Evolutionary conservation across 2,329 filamentous ascomycete genomes (phyloP).

Genomic region (Pseudogymnoascus sp.): DNA sequence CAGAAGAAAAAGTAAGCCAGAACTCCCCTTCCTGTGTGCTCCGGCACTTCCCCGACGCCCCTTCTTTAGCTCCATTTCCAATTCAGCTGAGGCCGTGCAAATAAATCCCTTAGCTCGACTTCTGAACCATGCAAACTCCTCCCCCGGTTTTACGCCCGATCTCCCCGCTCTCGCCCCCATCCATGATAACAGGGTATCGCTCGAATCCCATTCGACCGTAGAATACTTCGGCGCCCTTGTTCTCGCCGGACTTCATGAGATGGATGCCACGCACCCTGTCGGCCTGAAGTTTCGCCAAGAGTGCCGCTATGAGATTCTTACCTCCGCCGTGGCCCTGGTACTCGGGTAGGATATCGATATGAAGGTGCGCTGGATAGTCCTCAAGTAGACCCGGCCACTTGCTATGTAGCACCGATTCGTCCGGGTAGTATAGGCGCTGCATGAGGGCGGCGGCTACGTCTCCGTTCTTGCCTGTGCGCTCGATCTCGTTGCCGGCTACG

Average conservation of each 20-base stretch:
- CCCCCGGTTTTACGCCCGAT: conserved; percentile 6
- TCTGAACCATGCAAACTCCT: conserved; percentile 8
- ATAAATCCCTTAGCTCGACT: background rate
- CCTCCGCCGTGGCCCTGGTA: conserved; percentile 3
- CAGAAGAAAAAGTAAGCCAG: background rate
- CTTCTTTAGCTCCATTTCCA: background rate
- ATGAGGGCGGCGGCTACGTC: background rate
- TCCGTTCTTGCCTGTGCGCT: background rate
- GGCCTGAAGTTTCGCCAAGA: background rate
- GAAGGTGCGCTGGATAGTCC: background rate
- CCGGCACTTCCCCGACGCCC: background rate
- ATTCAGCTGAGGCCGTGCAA: background rate
- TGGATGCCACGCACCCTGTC: background rate
- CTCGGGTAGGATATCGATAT: conserved; percentile 8
- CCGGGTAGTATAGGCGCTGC: background rate
- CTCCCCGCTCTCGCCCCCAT: background rate
- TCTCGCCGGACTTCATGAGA: conserved; percentile 8
- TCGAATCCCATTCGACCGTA: conserved; percentile 2
- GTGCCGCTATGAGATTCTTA: background rate
- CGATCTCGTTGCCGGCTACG: conserved; percentile 1
- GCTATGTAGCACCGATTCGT: conserved; percentile 1
- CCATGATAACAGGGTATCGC: conserved; percentile 4
- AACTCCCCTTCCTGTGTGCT: background rate
- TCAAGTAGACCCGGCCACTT: conserved; percentile 1
- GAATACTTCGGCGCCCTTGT: background rate